phyloP scores from a whole-genome alignment of 2,329 filamentous ascomycete species.

The Ceratocystis cacaofunesta region DNA sequence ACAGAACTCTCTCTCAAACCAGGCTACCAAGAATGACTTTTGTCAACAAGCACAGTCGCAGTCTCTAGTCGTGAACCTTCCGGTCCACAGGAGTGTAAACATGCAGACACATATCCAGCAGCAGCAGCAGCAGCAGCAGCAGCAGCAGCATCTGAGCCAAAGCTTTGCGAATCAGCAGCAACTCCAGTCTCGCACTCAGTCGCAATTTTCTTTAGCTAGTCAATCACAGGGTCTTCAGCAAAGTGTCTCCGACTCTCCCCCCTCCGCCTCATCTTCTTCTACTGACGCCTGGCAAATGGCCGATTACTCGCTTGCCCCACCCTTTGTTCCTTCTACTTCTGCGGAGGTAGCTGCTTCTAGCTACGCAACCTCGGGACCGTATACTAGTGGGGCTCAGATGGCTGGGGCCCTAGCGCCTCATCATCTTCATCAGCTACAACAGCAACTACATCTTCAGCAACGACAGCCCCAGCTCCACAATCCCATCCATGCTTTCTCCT shows the following conservation, averaged over 20 bases:
- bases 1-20: not conserved
- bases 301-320: not conserved
- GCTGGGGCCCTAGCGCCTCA: not conserved
- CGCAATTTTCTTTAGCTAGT: not conserved
- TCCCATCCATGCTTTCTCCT: not conserved
- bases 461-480: not conserved
- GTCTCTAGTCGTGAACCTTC: not conserved
- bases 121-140: not conserved
- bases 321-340: slow-evolving; percentile 11
- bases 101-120: slow-evolving; percentile 1
- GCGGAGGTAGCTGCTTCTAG: not conserved
- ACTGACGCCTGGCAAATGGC: slow-evolving; percentile 1
- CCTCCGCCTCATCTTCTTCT: not conserved
- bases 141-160: not conserved
- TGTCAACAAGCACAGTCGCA: slow-evolving; percentile 2
- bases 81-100: not conserved
- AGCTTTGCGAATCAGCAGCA: not conserved
- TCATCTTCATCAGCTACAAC: slow-evolving; percentile 7
- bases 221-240: not conserved
- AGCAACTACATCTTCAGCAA: slow-evolving; percentile 8
- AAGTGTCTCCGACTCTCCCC: not conserved
- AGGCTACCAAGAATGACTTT: slow-evolving; percentile 1
- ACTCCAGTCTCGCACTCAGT: not conserved
- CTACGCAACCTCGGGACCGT: not conserved
- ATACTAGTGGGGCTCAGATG: not conserved